These are phyloP conservation scores for Secale cereale DNA, from an alignment of 176 grass and related monocot species.

Conservation along the genomic window DNA sequence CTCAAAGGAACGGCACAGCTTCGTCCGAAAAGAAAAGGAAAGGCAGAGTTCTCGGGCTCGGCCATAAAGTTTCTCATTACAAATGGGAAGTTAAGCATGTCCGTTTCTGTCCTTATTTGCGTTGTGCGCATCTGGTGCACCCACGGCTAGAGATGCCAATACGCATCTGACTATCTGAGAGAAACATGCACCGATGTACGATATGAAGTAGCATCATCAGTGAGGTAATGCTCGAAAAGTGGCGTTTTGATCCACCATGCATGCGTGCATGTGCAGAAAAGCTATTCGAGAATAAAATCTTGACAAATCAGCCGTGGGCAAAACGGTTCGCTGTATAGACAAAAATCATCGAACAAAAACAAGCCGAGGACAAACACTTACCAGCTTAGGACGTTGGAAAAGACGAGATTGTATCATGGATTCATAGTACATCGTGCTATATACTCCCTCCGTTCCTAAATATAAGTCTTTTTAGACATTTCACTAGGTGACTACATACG, in stretches of 20 bases:
- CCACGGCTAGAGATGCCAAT: background rate
- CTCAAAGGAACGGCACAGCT: background rate
- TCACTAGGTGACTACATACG: too few relatives aligned
- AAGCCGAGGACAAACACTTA: too few relatives aligned
- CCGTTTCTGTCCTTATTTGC: background rate
- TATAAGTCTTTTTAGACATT: too few relatives aligned
- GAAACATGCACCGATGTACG: background rate
- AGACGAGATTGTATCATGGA: background rate
- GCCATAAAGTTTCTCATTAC: background rate
- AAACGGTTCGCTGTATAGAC: background rate
- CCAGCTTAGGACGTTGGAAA: background rate
- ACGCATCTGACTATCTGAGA: background rate
- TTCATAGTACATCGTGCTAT: background rate
- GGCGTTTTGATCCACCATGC: background rate
- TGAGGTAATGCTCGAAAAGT: background rate
- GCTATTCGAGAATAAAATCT: slow-evolving; percentile 28
- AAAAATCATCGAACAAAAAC: background rate
- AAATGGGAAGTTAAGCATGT: background rate
- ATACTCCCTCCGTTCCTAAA: too few relatives aligned
- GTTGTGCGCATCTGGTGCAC: background rate
- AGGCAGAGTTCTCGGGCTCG: background rate
- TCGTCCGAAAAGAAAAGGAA: background rate
- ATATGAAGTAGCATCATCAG: background rate
- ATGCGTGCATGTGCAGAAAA: slow-evolving; percentile 5
- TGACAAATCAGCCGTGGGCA: background rate